Evolutionary conservation across 768 basidiomycete species (phyloP).

Genomic region (Strobilomyces echinocephalus): DNA sequence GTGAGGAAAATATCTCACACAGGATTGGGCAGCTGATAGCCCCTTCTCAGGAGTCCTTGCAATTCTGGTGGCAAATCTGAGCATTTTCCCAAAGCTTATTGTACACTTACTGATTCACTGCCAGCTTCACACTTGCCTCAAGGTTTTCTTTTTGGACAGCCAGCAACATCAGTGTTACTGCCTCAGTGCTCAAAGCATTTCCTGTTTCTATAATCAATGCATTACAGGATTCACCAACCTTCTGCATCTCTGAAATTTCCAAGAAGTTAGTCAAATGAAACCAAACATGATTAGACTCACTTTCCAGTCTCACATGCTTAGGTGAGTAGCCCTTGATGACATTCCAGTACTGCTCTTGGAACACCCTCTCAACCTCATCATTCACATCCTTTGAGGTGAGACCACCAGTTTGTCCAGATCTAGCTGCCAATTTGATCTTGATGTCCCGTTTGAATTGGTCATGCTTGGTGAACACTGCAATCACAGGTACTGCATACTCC

Average conservation of each 20-base stretch:
- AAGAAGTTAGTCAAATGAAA: neutral
- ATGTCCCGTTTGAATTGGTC: neutral
- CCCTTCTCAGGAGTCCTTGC: neutral
- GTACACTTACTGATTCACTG: neutral
- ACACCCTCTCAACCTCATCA: neutral
- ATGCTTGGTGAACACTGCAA: neutral
- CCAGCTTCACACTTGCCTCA: neutral
- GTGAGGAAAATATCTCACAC: neutral
- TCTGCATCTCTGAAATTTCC: neutral
- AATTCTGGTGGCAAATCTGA: neutral
- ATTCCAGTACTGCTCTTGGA: neutral
- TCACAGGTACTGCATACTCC: neutral
- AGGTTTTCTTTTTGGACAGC: neutral
- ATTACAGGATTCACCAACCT: neutral
- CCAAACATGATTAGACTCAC: neutral
- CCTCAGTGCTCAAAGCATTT: neutral
- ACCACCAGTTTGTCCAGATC: neutral
- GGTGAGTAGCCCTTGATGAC: neutral
- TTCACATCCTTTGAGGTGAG: neutral
- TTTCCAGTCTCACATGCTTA: neutral
- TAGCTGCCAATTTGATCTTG: neutral
- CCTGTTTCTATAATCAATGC: neutral
- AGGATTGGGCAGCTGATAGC: neutral
- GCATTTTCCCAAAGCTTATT: neutral
- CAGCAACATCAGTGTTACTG: neutral